Conservation (phyloP, 2,329 filamentous ascomycete genomes). For the Macrophomina phaseolina region DNA sequence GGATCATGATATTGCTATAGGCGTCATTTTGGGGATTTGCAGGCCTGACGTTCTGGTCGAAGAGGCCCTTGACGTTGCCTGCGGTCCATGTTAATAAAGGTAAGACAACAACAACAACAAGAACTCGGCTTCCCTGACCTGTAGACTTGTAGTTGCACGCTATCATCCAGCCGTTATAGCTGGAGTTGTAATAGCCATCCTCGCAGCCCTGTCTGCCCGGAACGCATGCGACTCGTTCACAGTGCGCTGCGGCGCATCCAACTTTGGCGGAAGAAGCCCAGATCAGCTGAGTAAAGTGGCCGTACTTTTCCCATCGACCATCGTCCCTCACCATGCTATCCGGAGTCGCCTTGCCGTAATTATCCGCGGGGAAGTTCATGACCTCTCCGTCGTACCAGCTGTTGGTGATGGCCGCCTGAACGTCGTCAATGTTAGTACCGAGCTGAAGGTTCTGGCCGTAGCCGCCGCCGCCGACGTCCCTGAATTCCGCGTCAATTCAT, state of each 20-base stretch:
- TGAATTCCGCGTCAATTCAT: neutral
- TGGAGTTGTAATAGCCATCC: neutral
- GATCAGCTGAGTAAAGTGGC: slow-evolving; percentile 20
- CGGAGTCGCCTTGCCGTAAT: slow-evolving; percentile 3
- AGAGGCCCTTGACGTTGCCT: neutral
- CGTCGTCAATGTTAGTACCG: neutral
- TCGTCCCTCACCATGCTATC: neutral
- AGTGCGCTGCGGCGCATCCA: neutral
- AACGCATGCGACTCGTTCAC: neutral
- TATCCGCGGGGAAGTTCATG: neutral
- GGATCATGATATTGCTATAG: neutral
- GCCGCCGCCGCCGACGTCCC: neutral
- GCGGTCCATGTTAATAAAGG: neutral
- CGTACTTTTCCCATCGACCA: neutral
- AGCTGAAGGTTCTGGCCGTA: slow-evolving; percentile 20
- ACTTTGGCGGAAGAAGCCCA: neutral
- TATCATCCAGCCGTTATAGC: neutral
- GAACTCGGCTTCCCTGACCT: neutral
- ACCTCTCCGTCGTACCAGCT: slow-evolving; percentile 17
- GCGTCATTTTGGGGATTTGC: neutral
- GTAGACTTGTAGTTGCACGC: slow-evolving; percentile 6
- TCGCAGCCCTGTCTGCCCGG: neutral
- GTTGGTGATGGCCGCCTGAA: slow-evolving; percentile 9
- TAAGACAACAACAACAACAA: neutral
- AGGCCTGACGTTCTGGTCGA: neutral